Percentiles rank a stretch among this genome's conserved stretches.
phyloP scores from a whole-genome alignment of 768 basidiomycete species.

The Kwoniella botswanensis region DNA sequence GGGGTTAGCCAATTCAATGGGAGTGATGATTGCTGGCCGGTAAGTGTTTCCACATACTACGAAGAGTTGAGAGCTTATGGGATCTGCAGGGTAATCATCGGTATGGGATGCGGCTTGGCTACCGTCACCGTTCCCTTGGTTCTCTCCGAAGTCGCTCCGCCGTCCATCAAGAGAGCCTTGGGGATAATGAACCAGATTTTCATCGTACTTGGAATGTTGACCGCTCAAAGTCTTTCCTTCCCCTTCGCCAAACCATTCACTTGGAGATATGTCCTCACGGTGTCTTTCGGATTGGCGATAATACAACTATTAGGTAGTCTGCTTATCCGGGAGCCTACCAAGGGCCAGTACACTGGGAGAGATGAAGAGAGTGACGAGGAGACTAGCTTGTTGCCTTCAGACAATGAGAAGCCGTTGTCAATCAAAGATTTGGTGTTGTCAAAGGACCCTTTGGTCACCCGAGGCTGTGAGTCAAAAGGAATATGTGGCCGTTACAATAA shows the following conservation, averaged over 20 bases:
- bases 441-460: constrained; percentile 28
- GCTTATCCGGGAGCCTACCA: constrained; percentile 19
- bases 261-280: constrained; percentile 49
- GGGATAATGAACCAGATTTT: constrained; percentile 54
- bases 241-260: constrained; percentile 38
- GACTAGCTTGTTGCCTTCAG: constrained; percentile 22
- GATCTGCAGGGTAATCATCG: constrained; percentile 42
- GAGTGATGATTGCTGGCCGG: constrained; percentile 39
- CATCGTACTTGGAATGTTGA: constrained; percentile 54
- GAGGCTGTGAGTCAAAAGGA: constrained; percentile 34
- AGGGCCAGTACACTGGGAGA: background rate
- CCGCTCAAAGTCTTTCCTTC: constrained; percentile 47
- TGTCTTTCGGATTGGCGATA: constrained; percentile 38
- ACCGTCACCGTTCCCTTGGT: constrained; percentile 75
- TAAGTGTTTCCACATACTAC: constrained; percentile 10
- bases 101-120: constrained; percentile 55
- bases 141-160: constrained; percentile 82
- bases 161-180: constrained; percentile 65
- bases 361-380: constrained; percentile 27
- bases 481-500: background rate
- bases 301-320: constrained; percentile 46
- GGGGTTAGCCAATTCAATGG: constrained; percentile 32
- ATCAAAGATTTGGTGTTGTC: constrained; percentile 38
- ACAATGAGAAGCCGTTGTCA: constrained; percentile 24
- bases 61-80: background rate